phyloP scores from a whole-genome alignment of 768 basidiomycete genomes.

The Lentinula lateritia region DNA sequence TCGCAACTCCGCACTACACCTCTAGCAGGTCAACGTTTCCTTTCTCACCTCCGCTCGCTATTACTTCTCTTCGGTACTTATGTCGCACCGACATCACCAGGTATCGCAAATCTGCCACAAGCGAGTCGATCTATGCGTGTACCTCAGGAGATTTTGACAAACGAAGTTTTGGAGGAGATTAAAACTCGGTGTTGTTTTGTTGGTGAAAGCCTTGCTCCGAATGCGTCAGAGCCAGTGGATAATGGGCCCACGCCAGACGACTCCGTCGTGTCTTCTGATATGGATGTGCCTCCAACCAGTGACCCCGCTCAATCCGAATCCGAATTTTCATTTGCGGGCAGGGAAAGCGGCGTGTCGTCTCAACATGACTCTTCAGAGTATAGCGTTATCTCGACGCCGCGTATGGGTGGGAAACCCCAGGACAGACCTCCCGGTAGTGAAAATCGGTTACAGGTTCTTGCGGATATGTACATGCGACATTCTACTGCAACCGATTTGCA shows the following conservation, averaged over 20 bases:
- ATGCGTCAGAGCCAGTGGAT: conserved; percentile 26
- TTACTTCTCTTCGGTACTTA: conserved; percentile 81
- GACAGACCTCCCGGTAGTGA: conserved; percentile 31
- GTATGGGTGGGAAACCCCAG: conserved; percentile 18
- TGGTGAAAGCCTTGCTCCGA: conserved; percentile 45
- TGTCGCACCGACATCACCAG: conserved; percentile 69
- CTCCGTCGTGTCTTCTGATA: conserved; percentile 26
- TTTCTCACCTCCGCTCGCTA: conserved; percentile 74
- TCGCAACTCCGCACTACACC: conserved; percentile 82
- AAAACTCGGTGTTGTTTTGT: conserved; percentile 91
- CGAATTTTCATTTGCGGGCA: conserved; percentile 51
- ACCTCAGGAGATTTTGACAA: conserved; percentile 75
- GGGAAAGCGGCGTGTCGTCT: conserved; percentile 44
- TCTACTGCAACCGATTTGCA: conserved; percentile 74
- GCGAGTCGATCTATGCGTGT: conserved; percentile 62
- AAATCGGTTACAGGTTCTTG: conserved; percentile 56
- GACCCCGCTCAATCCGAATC: conserved; percentile 65
- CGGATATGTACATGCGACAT: conserved; percentile 66
- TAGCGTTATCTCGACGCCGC: conserved; percentile 45
- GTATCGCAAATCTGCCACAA: conserved; percentile 57
- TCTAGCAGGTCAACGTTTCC: conserved; percentile 77
- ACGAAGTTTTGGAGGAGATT: conserved; percentile 80
- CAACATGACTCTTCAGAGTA: conserved; percentile 54
- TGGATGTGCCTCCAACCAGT: conserved; percentile 37
- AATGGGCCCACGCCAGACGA: conserved; percentile 18